Evolutionary conservation across 2,329 filamentous ascomycete species (phyloP).

Genomic region (Talaromyces sp.): DNA sequence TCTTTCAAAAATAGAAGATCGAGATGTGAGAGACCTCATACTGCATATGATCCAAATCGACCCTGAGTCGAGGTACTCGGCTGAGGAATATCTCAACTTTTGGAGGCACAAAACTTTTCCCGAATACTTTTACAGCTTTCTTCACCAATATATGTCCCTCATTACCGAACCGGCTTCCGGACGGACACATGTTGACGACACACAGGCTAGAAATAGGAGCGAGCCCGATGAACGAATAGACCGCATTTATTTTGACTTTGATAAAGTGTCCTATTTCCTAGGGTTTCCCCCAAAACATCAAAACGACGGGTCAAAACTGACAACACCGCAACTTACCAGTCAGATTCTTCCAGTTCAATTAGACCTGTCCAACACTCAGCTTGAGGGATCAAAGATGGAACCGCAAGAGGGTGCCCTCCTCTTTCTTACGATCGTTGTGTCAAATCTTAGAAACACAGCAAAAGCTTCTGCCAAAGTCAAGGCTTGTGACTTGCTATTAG

Average conservation of each 20-base stretch:
- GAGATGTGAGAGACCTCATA: constrained; percentile 80
- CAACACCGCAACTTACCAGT: constrained; percentile 28
- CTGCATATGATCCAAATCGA: constrained; percentile 94
- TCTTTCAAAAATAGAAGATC: constrained; percentile 79
- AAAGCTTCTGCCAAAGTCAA: constrained; percentile 80
- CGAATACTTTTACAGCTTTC: constrained; percentile 92
- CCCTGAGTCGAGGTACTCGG: constrained; percentile 84
- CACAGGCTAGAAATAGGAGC: constrained; percentile 65
- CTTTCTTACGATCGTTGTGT: constrained; percentile 82
- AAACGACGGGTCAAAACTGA: constrained; percentile 24
- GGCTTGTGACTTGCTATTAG: constrained; percentile 84
- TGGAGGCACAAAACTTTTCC: constrained; percentile 92
- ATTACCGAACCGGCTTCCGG: constrained; percentile 87
- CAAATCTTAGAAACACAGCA: constrained; percentile 82
- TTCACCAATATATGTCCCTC: constrained; percentile 95
- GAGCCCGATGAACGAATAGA: constrained; percentile 94
- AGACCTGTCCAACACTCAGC: constrained; percentile 79
- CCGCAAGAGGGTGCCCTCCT: constrained; percentile 82
- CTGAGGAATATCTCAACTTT: constrained; percentile 88
- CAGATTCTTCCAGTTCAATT: constrained; percentile 65
- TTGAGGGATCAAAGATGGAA: constrained; percentile 57
- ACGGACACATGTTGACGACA: constrained; percentile 60
- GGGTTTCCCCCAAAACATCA: constrained; percentile 60
- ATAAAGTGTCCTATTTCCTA: constrained; percentile 94
- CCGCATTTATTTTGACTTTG: constrained; percentile 87